These are phyloP conservation scores for Talaromyces marneffei DNA, from an alignment of 2,329 filamentous ascomycete species.

Conservation along the genomic window DNA sequence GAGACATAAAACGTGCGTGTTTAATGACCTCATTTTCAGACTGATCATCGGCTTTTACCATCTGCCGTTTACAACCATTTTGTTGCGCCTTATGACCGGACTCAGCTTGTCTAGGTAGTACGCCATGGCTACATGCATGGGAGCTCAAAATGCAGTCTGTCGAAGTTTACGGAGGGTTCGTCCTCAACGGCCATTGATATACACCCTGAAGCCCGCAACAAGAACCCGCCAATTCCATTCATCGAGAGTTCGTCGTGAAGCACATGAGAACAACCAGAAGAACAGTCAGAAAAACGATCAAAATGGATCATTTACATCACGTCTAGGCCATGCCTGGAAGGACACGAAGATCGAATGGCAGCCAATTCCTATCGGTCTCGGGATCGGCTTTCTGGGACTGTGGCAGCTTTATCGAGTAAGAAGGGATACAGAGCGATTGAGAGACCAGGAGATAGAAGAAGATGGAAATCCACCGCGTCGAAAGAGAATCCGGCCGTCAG, in stretches of 20 bases:
- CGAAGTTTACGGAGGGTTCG: slow-evolving; percentile 19
- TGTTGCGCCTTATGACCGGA: background rate
- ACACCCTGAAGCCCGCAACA: background rate
- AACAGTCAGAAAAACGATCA: slow-evolving; percentile 41
- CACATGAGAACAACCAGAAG: slow-evolving; percentile 32
- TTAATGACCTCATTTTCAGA: slow-evolving; percentile 13
- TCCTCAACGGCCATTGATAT: slow-evolving; percentile 11
- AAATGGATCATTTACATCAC: slow-evolving; percentile 53
- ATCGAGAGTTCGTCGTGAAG: slow-evolving; percentile 37
- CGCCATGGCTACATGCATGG: slow-evolving; percentile 7
- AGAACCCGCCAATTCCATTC: slow-evolving; percentile 27
- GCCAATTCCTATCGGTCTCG: slow-evolving; percentile 79
- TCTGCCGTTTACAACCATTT: background rate
- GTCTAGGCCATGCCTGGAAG: slow-evolving; percentile 53
- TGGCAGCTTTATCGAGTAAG: slow-evolving; percentile 77
- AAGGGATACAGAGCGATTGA: slow-evolving; percentile 37
- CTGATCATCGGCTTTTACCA: background rate
- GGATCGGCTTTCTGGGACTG: slow-evolving; percentile 75
- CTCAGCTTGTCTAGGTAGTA: background rate
- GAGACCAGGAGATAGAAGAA: slow-evolving; percentile 43
- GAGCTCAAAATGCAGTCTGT: slow-evolving; percentile 15
- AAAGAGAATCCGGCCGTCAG: slow-evolving; percentile 67
- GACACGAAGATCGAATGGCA: slow-evolving; percentile 76
- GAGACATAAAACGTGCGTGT: background rate
- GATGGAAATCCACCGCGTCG: slow-evolving; percentile 44